A percentile compares a stretch with the other conserved stretches of the same genome.
Conservation (phyloP, 169 alveolate species). For the Amoebophrya sp. region DNA sequence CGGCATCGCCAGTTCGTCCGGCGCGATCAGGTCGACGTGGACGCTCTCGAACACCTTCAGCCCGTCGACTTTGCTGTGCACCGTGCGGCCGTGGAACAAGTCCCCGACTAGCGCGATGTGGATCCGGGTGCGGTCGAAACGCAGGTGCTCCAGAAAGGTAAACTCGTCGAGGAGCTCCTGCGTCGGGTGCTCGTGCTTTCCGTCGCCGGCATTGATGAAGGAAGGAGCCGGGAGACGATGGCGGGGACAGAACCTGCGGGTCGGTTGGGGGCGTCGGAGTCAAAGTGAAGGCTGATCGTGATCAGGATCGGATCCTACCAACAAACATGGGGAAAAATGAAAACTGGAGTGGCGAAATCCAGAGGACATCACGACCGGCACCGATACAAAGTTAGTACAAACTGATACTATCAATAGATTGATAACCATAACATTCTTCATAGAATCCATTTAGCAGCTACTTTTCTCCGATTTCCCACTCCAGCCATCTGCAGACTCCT, state of each 20-base stretch:
- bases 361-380: too few relatives aligned
- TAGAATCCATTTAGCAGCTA: too few relatives aligned
- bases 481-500: neutral
- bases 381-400: too few relatives aligned
- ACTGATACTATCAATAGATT: too few relatives aligned
- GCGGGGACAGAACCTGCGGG: too few relatives aligned
- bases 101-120: constrained; percentile 51
- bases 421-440: too few relatives aligned
- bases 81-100: constrained; percentile 51
- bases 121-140: constrained; percentile 23
- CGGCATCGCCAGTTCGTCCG: neutral
- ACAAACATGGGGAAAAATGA: too few relatives aligned
- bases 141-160: constrained; percentile 43
- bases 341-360: too few relatives aligned
- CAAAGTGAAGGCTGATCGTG: too few relatives aligned
- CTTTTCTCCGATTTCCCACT: constrained; percentile 15
- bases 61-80: constrained; percentile 36
- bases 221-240: too few relatives aligned
- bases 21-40: neutral
- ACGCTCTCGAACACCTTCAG: neutral
- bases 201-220: constrained; percentile 55
- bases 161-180: constrained; percentile 54
- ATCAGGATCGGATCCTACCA: too few relatives aligned
- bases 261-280: too few relatives aligned
- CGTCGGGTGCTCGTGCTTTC: constrained; percentile 58